phyloP scores from a whole-genome alignment of 2,329 filamentous ascomycete species.

The Penicillium sp. region DNA sequence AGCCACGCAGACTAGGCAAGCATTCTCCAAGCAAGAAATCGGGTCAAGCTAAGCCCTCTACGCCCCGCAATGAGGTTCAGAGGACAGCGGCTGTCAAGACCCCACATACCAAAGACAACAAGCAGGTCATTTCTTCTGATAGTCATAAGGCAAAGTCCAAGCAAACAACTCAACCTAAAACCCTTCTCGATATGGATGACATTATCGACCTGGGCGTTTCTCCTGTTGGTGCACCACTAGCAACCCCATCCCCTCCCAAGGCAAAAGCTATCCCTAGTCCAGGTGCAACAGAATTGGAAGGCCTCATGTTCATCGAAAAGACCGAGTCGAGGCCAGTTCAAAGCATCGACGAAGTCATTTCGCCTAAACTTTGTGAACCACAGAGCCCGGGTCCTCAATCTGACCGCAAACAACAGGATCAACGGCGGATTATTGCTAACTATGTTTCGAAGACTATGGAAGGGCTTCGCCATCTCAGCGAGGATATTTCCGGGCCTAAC shows the following conservation, averaged over 20 bases:
- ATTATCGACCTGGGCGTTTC: not conserved
- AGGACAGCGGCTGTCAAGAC: not conserved
- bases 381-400: not conserved
- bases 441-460: not conserved
- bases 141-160: not conserved
- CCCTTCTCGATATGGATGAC: not conserved
- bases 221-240: no score
- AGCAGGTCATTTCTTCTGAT: not conserved
- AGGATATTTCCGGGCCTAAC: not conserved
- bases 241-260: not conserved
- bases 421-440: not conserved
- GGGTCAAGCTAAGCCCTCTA: not conserved
- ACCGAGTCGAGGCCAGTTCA: not conserved
- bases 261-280: not conserved
- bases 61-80: not conserved
- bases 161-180: not conserved
- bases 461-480: not conserved
- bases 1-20: not conserved
- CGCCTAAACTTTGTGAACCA: not conserved
- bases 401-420: not conserved
- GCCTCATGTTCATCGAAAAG: not conserved
- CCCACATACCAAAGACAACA: not conserved
- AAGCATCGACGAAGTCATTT: slow-evolving; percentile 3
- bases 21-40: not conserved
- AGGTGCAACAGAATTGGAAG: not conserved